A percentile compares a stretch with the other conserved stretches of the same genome.
These are phyloP conservation scores for Daldinia vernicosa DNA, from an alignment of 495 filamentous ascomycete species.

Conservation along the genomic window DNA sequence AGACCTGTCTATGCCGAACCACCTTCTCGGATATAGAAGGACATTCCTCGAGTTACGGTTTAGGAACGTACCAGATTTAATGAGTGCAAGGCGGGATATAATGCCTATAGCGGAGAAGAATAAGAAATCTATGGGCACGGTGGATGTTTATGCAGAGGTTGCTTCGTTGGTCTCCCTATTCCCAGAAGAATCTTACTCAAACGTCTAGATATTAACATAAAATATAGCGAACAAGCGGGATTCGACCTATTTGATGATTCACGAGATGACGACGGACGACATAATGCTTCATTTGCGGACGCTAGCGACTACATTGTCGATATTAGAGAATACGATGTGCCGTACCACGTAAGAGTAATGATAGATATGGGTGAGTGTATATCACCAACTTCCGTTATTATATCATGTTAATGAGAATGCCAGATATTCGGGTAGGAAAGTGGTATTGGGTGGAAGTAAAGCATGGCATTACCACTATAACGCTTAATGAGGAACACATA, in stretches of 20 bases:
- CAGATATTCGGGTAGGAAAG: constrained; percentile 93
- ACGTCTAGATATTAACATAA: constrained; percentile 35
- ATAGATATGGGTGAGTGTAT: constrained; percentile 82
- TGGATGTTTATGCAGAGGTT: constrained; percentile 98
- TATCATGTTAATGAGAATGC: constrained; percentile 36
- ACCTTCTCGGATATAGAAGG: constrained; percentile 88
- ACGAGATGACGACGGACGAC: constrained; percentile 83
- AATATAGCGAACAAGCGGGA: constrained; percentile 76
- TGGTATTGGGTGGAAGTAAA: constrained; percentile 98
- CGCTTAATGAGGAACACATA: constrained; percentile 86
- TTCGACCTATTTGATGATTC: constrained; percentile 96
- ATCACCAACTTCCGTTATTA: not conserved
- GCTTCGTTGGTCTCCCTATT: constrained; percentile 69
- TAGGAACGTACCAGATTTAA: constrained; percentile 83
- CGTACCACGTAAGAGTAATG: constrained; percentile 97
- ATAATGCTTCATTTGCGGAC: constrained; percentile 78
- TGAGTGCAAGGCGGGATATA: constrained; percentile 81
- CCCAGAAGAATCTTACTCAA: not conserved
- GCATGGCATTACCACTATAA: constrained; percentile 83
- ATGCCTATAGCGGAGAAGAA: constrained; percentile 96
- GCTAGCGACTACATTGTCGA: constrained; percentile 98
- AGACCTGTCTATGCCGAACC: constrained; percentile 95
- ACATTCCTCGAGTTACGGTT: constrained; percentile 88
- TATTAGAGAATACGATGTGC: constrained; percentile 98
- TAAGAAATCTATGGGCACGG: constrained; percentile 89